Base-by-base conservation (phyloP, 2,329 filamentous ascomycete genomes). In the Pseudocercospora cruenta region DNA sequence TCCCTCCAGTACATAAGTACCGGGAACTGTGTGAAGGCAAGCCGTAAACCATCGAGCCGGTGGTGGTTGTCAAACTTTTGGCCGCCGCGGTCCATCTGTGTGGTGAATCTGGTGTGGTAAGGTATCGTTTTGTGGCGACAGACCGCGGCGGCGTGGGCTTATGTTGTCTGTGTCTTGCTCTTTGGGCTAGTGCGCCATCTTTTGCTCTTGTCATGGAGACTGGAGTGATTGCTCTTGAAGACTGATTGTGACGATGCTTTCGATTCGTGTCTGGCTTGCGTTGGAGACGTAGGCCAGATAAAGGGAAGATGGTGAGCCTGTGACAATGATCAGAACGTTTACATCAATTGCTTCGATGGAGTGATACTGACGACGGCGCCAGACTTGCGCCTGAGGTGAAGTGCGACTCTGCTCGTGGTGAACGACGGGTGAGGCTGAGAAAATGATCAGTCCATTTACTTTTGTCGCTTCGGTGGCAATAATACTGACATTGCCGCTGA, bases 1-100 rank as follows among this genome's bases (percentile, higher is more conserved):
- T 51, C n/a, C 47, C 47, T n/a, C 7, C 47, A 51, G 47, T 51
- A 51, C 47, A 51, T 51, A 51, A 51, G 47, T 51, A 51, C 47
- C 12, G 19, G 47, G 47, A 2, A 24, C 1, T 10, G 9, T 19
- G 22, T 51, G 12, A 10, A 14, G 47, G 12, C 6, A 22, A 22
- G 47, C 6, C 47, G 47, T 51, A 51, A 39, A 51, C 47, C 47
- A 51, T 51, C 19, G 47, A 10, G 19, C 47, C 47, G 47, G 47
- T 51, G 19, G 47, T 22, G 47, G 19, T 51, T 51, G 47, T 8
- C 22, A 24, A 21, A 22, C 1, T n/a, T 51, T 51, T 51, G 22
- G 47, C 19, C 47, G 24, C 47, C 21, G 47, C 47, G 21, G 21
- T 51, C 47, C 22, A 19, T 33, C 31, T 33, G 31, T 36, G 33